Percentiles rank a stretch among this genome's conserved stretches.
Conservation (phyloP, 805 yeast genomes). For the Maudiozyma turicensis region DNA sequence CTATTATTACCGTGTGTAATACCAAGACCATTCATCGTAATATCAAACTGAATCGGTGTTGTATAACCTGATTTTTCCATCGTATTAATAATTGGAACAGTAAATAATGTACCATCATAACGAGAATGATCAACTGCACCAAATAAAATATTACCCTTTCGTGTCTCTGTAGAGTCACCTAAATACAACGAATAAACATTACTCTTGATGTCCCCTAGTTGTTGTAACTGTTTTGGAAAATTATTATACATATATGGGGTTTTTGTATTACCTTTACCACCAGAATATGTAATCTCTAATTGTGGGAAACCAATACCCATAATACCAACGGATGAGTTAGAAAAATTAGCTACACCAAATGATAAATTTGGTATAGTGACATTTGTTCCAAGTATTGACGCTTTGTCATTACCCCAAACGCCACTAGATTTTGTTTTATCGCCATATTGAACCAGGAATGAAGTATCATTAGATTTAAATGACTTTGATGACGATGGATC, state of each 20-base stretch:
- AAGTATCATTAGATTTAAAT: slow-evolving; percentile 26
- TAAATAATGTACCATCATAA: slow-evolving; percentile 26
- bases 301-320: slow-evolving; percentile 45
- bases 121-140: slow-evolving; percentile 35
- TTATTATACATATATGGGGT: slow-evolving; percentile 6
- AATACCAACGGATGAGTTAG: slow-evolving; percentile 34
- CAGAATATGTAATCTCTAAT: slow-evolving; percentile 49
- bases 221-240: slow-evolving; percentile 12
- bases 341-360: slow-evolving; percentile 25
- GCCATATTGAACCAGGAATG: slow-evolving; percentile 39
- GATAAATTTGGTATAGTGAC: slow-evolving; percentile 16
- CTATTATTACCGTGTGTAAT: slow-evolving; percentile 10
- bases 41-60: slow-evolving; percentile 23
- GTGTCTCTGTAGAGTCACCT: slow-evolving; percentile 30
- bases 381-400: slow-evolving; percentile 44
- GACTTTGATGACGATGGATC: slow-evolving; percentile 26
- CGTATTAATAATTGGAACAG: slow-evolving; percentile 24
- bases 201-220: slow-evolving; percentile 34
- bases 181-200: slow-evolving; percentile 37
- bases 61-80: slow-evolving; percentile 7
- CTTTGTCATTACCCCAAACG: slow-evolving; percentile 36
- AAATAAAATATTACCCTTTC: slow-evolving; percentile 36
- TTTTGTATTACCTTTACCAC: slow-evolving; percentile 16
- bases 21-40: slow-evolving; percentile 27
- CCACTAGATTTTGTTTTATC: slow-evolving; percentile 43